Percentiles rank a stretch among this genome's conserved stretches.
Conservation (phyloP, 2,329 filamentous ascomycete genomes). For the Aspergillus fischeri region DNA sequence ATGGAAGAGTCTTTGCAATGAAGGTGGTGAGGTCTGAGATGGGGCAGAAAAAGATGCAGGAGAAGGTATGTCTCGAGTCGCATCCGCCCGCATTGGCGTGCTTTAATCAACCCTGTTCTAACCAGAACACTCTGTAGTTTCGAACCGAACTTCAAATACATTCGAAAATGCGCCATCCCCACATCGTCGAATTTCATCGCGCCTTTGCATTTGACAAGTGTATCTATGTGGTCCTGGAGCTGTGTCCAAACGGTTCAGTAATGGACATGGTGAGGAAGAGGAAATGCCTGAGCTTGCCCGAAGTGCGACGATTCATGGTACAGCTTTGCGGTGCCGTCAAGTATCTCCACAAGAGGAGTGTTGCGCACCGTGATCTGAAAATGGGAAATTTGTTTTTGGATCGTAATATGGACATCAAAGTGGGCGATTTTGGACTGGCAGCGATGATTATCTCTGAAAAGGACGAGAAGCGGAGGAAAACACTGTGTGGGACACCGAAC, state of each 20-base stretch:
- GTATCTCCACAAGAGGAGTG: slow-evolving; percentile 92
- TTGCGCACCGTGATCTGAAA: slow-evolving; percentile 95
- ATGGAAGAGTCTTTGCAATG: slow-evolving; percentile 45
- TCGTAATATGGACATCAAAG: slow-evolving; percentile 92
- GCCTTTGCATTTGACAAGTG: slow-evolving; percentile 86
- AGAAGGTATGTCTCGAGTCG: slow-evolving; percentile 38
- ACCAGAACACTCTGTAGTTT: slow-evolving; percentile 46
- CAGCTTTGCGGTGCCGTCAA: slow-evolving; percentile 97
- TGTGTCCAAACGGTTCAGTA: slow-evolving; percentile 91
- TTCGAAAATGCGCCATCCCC: slow-evolving; percentile 93
- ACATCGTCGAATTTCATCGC: slow-evolving; percentile 91
- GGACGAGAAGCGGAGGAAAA: slow-evolving; percentile 82
- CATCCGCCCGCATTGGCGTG: not conserved
- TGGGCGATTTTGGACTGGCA: slow-evolving; percentile 94
- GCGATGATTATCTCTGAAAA: slow-evolving; percentile 86
- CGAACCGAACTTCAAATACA: slow-evolving; percentile 90
- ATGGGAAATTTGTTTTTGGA: slow-evolving; percentile 98
- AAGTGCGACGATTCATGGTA: slow-evolving; percentile 88
- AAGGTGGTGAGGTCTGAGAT: slow-evolving; percentile 50
- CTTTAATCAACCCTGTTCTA: slow-evolving; percentile 1
- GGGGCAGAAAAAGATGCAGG: slow-evolving; percentile 49
- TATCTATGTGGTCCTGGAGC: slow-evolving; percentile 89
- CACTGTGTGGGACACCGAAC: slow-evolving; percentile 94
- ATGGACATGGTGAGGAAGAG: slow-evolving; percentile 97
- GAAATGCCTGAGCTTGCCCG: slow-evolving; percentile 85